Conservation (phyloP, 23 red algal genomes). For the Gracilaria domingensis region DNA sequence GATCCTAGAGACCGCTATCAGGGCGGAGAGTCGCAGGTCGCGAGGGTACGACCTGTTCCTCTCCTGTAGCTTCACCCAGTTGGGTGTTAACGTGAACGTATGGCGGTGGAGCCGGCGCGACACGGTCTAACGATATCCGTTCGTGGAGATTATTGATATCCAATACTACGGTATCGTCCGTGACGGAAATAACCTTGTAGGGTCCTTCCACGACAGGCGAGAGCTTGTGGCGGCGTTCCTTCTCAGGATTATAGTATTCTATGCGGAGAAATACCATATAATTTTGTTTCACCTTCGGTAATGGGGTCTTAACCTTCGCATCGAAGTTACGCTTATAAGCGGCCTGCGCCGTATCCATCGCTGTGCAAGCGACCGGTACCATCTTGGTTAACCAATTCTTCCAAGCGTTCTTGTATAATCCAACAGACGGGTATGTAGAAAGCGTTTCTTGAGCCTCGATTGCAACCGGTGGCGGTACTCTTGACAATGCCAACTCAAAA, state of each 20-base stretch:
- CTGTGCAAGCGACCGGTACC: neutral
- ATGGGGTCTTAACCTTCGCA: neutral
- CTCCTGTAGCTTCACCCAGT: neutral
- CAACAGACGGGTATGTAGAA: neutral
- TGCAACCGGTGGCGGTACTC: neutral
- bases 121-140: neutral
- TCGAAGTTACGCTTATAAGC: slow-evolving; percentile 15
- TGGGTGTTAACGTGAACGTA: neutral
- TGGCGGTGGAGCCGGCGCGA: neutral
- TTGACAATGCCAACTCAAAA: neutral
- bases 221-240: slow-evolving; percentile 22
- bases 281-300: neutral
- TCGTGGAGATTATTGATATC: neutral
- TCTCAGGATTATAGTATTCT: slow-evolving; percentile 20
- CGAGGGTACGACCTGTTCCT: neutral
- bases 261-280: slow-evolving; percentile 14
- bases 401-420: neutral
- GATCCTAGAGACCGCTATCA: too few relatives aligned
- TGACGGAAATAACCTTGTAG: slow-evolving; percentile 27
- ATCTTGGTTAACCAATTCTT: slow-evolving; percentile 16
- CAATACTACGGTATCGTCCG: neutral
- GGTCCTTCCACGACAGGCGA: slow-evolving; percentile 51
- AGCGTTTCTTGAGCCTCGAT: neutral
- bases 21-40: too few relatives aligned
- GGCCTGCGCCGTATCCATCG: neutral